These are phyloP conservation scores for Lolium multiflorum DNA, from an alignment of 176 grass and related monocot species.

Conservation along the genomic window DNA sequence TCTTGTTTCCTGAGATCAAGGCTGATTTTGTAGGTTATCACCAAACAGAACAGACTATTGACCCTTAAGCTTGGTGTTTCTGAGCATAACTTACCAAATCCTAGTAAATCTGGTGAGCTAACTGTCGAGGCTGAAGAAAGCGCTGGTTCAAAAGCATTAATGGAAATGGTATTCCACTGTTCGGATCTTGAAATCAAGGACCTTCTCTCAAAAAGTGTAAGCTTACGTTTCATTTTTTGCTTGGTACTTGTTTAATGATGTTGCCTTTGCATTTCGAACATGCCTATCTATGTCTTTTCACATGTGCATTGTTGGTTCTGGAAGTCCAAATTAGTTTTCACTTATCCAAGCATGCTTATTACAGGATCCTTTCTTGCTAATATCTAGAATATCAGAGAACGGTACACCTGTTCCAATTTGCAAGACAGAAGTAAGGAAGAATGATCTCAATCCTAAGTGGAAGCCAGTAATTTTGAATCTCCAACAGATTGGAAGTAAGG, in stretches of 20 bases:
- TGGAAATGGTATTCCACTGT: conserved; percentile 89
- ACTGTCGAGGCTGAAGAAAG: conserved; percentile 82
- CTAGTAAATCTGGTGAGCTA: conserved; percentile 75
- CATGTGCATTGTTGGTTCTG: conserved; percentile 30
- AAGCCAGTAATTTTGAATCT: conserved; percentile 88
- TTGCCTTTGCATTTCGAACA: conserved; percentile 25
- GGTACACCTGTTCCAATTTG: conserved; percentile 88
- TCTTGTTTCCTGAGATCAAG: conserved; percentile 34
- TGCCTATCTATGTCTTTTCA: conserved; percentile 6
- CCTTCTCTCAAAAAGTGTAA: conserved; percentile 98
- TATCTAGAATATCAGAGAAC: conserved; percentile 86
- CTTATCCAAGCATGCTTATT: conserved; percentile 46
- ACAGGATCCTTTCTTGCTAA: conserved; percentile 95
- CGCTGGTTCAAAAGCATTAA: conserved; percentile 84
- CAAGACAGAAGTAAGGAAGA: conserved; percentile 99
- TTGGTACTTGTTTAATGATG: conserved; percentile 32
- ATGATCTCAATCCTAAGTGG: conserved; percentile 95
- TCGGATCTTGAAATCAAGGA: conserved; percentile 96
- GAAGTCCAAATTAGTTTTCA: conserved; percentile 30
- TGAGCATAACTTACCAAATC: conserved; percentile 56
- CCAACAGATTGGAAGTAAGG: conserved; percentile 96
- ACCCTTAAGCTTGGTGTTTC: conserved; percentile 70
- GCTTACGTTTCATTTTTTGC: conserved; percentile 25
- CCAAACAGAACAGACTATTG: conserved; percentile 68
- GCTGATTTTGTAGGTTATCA: conserved; percentile 71